A percentile compares a stretch with the other conserved stretches of the same genome.
These are phyloP conservation scores for Carex littledalei DNA, from an alignment of 176 grass and related monocot genomes.

Conservation along the genomic window DNA sequence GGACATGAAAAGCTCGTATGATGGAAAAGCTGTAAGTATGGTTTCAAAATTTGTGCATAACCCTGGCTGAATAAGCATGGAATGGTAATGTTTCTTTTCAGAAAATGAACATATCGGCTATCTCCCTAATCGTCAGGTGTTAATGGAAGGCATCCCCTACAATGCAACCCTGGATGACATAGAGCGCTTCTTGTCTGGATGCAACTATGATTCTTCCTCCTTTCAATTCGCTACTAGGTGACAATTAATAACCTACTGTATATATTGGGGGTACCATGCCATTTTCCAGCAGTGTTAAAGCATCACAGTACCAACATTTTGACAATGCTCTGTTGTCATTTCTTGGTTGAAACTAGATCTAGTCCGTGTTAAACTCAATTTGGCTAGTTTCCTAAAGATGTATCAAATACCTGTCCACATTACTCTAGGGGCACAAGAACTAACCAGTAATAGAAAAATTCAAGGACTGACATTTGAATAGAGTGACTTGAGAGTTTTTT, in stretches of 20 bases:
- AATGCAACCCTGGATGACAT: conserved; percentile 60
- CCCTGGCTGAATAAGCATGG: neutral
- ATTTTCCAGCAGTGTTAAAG: neutral
- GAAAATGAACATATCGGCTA: neutral
- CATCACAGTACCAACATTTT: neutral
- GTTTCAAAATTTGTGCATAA: neutral
- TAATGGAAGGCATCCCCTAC: conserved; percentile 78
- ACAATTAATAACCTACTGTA: neutral
- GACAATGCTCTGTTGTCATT: neutral
- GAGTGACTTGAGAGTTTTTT: neutral
- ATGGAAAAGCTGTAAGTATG: conserved; percentile 83
- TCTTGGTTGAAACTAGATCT: neutral
- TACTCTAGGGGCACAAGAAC: neutral
- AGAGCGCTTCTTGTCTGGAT: conserved; percentile 75
- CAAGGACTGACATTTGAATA: neutral
- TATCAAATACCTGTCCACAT: neutral
- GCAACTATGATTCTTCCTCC: conserved; percentile 51
- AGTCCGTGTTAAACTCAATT: conserved; percentile 1
- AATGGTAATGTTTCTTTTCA: neutral
- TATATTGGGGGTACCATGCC: neutral
- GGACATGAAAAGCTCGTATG: conserved; percentile 54
- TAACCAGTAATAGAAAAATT: neutral
- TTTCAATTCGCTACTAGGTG: conserved; percentile 60
- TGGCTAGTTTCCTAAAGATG: neutral
- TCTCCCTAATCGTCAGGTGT: conserved; percentile 27